phyloP scores from a whole-genome alignment of 176 grass and related monocot genomes.

The Oryza punctata region DNA sequence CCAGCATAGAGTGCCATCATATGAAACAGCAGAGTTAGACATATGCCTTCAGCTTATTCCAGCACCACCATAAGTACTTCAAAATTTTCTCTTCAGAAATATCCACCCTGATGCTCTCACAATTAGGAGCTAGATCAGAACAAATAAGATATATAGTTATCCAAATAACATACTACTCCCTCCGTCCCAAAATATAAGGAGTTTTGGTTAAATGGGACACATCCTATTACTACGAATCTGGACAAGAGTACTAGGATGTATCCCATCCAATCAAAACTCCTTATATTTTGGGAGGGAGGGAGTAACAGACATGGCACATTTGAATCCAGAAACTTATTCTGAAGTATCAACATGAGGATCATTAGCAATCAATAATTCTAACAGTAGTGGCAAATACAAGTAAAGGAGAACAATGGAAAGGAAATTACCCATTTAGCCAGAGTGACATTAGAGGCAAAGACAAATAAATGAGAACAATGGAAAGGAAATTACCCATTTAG shows the following conservation, averaged over 20 bases:
- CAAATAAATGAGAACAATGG: background rate
- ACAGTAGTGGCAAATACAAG: background rate
- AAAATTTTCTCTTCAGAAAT: constrained; percentile 88
- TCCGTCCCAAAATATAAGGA: too few species aligned
- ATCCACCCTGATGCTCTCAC: constrained; percentile 55
- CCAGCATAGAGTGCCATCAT: background rate
- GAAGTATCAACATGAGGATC: background rate
- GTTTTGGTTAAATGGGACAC: too few species aligned
- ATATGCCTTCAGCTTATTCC: constrained; percentile 76
- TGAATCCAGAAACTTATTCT: background rate
- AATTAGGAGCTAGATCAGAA: constrained; percentile 24
- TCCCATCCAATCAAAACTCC: background rate
- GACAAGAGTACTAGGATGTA: too few species aligned
- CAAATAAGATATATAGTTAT: constrained; percentile 9
- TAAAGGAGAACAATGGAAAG: background rate
- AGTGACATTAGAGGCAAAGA: constrained; percentile 14
- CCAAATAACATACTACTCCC: background rate
- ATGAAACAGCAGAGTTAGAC: background rate
- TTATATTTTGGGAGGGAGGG: too few species aligned
- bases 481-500: constrained; percentile 59
- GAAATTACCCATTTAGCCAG: constrained; percentile 62
- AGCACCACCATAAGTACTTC: constrained; percentile 90
- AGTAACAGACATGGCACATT: background rate
- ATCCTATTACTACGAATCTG: too few species aligned
- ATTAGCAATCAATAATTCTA: background rate